Evolutionary conservation across 2,329 filamentous ascomycete species (phyloP).

Genomic region (Parafenestella ontariensis): DNA sequence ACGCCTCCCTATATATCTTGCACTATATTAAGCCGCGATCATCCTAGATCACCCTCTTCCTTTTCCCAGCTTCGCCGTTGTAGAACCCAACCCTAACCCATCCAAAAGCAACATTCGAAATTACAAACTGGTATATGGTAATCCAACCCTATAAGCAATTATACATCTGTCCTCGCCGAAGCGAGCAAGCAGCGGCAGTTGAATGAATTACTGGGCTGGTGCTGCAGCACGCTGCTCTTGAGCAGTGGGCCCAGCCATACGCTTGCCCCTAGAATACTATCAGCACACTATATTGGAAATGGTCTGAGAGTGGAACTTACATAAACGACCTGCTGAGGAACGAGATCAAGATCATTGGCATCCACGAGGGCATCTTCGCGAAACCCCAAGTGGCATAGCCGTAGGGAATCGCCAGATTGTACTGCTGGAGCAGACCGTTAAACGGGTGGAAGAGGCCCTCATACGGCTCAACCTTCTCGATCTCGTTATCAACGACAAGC

Average conservation of each 20-base stretch:
- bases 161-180: slow-evolving; percentile 1
- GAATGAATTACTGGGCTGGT: slow-evolving; percentile 8
- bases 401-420: slow-evolving; percentile 67
- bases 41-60: not conserved
- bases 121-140: slow-evolving; percentile 20
- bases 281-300: slow-evolving; percentile 4
- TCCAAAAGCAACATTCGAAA: slow-evolving; percentile 7
- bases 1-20: not conserved
- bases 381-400: slow-evolving; percentile 72
- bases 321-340: slow-evolving; percentile 77
- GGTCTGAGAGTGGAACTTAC: slow-evolving; percentile 58
- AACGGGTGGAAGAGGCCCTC: slow-evolving; percentile 80
- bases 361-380: slow-evolving; percentile 69
- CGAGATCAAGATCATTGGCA: slow-evolving; percentile 78
- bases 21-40: not conserved
- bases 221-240: slow-evolving; percentile 2
- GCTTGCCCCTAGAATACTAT: slow-evolving; percentile 17
- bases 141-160: not conserved
- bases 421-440: slow-evolving; percentile 70
- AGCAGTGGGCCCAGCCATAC: slow-evolving; percentile 13
- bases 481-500: slow-evolving; percentile 66
- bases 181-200: not conserved
- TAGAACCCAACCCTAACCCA: slow-evolving; percentile 2
- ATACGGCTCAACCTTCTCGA: slow-evolving; percentile 58
- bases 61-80: not conserved